Evolutionary conservation across 225 moss, liverwort and hornwort genomes (phyloP).

Genomic region (Thuidium tamariscinum): DNA sequence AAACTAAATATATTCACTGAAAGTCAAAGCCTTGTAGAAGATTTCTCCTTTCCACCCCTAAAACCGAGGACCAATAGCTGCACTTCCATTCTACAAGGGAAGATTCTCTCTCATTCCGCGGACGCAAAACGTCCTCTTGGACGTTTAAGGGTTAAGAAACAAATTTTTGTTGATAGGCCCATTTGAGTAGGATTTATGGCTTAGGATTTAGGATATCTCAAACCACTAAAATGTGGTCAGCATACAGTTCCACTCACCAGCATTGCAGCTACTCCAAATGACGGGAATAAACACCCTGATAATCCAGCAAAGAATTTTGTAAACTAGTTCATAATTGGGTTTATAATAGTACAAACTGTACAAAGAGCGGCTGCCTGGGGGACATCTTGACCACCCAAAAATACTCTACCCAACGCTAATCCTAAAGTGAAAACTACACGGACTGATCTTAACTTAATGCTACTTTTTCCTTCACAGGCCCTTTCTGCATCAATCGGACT

Average conservation of each 20-base stretch:
- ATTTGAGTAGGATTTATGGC: not conserved
- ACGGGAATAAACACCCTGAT: not conserved
- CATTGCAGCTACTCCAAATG: not conserved
- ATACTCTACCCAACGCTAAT: slow-evolving; percentile 7
- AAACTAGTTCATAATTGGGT: slow-evolving; percentile 9
- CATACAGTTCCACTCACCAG: not conserved
- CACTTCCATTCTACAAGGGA: too few species aligned
- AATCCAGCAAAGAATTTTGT: not conserved
- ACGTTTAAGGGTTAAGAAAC: too few species aligned
- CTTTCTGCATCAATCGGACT: not conserved
- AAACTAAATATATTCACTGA: too few species aligned
- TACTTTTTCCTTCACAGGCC: not conserved
- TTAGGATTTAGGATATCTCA: not conserved
- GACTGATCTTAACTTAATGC: not conserved
- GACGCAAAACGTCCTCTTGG: too few species aligned
- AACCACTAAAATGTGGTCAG: not conserved
- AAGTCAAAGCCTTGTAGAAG: too few species aligned
- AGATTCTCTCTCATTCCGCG: too few species aligned
- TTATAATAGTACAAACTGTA: slow-evolving; percentile 31
- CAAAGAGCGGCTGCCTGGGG: slow-evolving; percentile 20
- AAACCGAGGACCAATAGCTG: too few species aligned
- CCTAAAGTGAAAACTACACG: not conserved
- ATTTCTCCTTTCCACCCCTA: too few species aligned
- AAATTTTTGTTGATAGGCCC: not conserved
- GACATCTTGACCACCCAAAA: slow-evolving; percentile 22